These are phyloP conservation scores for Fusarium dimerum DNA, from an alignment of 2,329 filamentous ascomycete genomes.

Conservation along the genomic window DNA sequence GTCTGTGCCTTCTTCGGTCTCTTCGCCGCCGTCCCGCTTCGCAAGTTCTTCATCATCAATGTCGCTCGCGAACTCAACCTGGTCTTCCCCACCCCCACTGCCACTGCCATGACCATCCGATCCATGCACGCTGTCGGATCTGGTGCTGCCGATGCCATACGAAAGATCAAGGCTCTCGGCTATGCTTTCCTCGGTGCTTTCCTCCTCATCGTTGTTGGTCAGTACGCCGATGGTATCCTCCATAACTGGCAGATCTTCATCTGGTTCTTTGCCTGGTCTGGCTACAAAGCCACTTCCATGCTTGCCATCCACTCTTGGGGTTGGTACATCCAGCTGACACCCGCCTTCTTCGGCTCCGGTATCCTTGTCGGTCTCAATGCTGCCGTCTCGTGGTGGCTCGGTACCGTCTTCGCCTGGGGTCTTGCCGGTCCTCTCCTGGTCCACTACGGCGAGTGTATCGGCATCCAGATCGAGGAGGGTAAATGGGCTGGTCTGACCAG, in stretches of 20 bases:
- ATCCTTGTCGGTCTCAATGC: constrained; percentile 55
- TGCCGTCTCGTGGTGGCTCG: constrained; percentile 57
- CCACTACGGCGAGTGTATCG: constrained; percentile 54
- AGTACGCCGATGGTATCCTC: constrained; percentile 60
- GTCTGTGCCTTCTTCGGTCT: constrained; percentile 66
- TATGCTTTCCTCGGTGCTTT: constrained; percentile 53
- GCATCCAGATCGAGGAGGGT: constrained; percentile 35
- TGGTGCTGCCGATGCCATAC: constrained; percentile 53
- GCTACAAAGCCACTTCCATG: constrained; percentile 51
- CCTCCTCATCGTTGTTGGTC: constrained; percentile 54
- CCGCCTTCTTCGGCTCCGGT: constrained; percentile 61
- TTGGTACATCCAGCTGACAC: constrained; percentile 60
- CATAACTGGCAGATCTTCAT: constrained; percentile 60
- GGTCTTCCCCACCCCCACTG: constrained; percentile 60
- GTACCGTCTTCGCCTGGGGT: constrained; percentile 56
- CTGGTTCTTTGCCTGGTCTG: constrained; percentile 56
- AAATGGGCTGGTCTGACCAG: constrained; percentile 33
- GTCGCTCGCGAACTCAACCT: constrained; percentile 61
- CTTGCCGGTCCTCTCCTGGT: constrained; percentile 49
- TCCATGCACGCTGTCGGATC: constrained; percentile 60
- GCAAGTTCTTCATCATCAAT: constrained; percentile 70
- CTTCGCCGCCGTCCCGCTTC: constrained; percentile 62
- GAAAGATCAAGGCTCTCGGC: constrained; percentile 57
- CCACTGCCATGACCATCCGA: constrained; percentile 62
- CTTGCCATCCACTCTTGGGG: constrained; percentile 59